Conservation (phyloP, 2,329 filamentous ascomycete species). For the Colletotrichum lini region DNA sequence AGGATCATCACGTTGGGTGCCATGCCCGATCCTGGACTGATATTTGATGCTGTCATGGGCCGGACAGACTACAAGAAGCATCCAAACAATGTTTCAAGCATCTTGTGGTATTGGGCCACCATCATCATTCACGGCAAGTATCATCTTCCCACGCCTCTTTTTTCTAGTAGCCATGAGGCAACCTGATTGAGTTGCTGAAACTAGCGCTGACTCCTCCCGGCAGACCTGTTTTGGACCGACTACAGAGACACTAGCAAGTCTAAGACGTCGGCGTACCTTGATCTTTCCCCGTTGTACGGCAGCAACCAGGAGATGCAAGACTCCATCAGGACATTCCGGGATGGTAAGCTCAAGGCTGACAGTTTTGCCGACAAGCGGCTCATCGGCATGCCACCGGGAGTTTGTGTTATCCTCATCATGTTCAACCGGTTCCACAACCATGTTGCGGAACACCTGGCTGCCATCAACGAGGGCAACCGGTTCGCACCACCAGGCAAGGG, state of each 20-base stretch:
- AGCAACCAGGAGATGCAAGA: conserved; percentile 77
- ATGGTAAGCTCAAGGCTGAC: conserved; percentile 81
- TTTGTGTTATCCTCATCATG: conserved; percentile 81
- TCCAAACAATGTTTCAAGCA: conserved; percentile 80
- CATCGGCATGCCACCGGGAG: conserved; percentile 79
- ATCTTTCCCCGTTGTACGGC: conserved; percentile 80
- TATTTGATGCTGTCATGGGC: conserved; percentile 76
- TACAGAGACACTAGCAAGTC: conserved; percentile 70
- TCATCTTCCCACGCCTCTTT: background rate
- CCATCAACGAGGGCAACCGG: conserved; percentile 87
- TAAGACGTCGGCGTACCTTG: conserved; percentile 80
- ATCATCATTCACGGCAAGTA: conserved; percentile 77
- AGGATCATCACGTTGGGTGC: conserved; percentile 72
- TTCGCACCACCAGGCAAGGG: conserved; percentile 76
- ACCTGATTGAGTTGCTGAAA: background rate
- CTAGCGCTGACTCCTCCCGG: background rate
- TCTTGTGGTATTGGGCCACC: conserved; percentile 67
- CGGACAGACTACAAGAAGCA: conserved; percentile 67
- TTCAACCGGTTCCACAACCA: conserved; percentile 91
- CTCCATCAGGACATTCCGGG: conserved; percentile 76
- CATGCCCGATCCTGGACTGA: conserved; percentile 74
- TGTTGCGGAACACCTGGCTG: conserved; percentile 81
- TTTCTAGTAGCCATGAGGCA: too few species aligned
- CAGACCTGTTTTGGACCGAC: conserved; percentile 80
- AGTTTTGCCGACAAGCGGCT: conserved; percentile 80